Percentiles rank a stretch among this genome's conserved stretches.
phyloP scores from a whole-genome alignment of 2,329 filamentous ascomycete species.

The Phialemoniopsis sp. region DNA sequence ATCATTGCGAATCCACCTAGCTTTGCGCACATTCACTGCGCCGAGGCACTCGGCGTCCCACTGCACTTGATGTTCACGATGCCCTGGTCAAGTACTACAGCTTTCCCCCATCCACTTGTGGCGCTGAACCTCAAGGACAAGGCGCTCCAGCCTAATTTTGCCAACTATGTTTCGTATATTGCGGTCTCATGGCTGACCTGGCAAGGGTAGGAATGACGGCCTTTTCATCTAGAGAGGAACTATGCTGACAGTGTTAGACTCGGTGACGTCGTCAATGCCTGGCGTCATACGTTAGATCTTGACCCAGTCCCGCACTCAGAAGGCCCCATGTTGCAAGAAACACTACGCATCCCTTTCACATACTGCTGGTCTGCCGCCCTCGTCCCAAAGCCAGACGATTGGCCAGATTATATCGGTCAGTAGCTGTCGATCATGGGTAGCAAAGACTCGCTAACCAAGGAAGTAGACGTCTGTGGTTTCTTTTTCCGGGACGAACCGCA shows the following conservation, averaged over 20 bases:
- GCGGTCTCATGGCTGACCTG: constrained; percentile 89
- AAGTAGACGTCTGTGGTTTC: too few relatives aligned
- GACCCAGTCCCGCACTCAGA: too few relatives aligned
- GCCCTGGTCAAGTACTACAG: constrained; percentile 83
- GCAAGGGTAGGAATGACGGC: constrained; percentile 53
- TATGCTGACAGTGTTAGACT: constrained; percentile 27
- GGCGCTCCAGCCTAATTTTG: constrained; percentile 64
- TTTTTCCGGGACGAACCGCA: too few relatives aligned
- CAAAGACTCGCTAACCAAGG: too few relatives aligned
- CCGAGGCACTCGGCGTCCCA: constrained; percentile 60
- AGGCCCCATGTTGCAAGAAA: constrained; percentile 72
- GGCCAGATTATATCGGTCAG: too few relatives aligned
- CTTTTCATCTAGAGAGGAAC: too few relatives aligned
- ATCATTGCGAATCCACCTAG: constrained; percentile 64
- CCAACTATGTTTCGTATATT: constrained; percentile 77
- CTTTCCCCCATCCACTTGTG: constrained; percentile 81
- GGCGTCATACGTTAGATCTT: constrained; percentile 68
- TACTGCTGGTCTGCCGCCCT: constrained; percentile 67
- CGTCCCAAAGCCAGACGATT: constrained; percentile 73
- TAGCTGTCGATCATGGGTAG: too few relatives aligned
- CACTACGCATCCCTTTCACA: constrained; percentile 76
- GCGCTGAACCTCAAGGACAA: constrained; percentile 74
- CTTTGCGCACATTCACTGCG: constrained; percentile 62
- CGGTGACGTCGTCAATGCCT: constrained; percentile 88
- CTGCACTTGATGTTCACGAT: constrained; percentile 81